A percentile compares a stretch with the other conserved stretches of the same genome.
These are phyloP conservation scores for Iberis pinnata DNA, from an alignment of 345 rosid genomes.

Conservation along the genomic window DNA sequence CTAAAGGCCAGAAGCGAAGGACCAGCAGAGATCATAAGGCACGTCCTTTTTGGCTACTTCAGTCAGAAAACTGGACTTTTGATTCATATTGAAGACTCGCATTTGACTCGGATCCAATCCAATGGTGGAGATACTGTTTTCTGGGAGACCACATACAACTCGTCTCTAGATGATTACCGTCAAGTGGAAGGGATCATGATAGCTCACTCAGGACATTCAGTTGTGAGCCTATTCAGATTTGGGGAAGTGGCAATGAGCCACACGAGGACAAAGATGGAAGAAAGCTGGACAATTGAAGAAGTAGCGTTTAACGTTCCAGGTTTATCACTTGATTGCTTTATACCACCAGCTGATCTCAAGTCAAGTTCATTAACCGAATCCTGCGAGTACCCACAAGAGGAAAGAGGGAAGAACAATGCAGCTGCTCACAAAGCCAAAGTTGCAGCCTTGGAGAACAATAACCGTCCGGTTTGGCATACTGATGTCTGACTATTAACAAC, in stretches of 20 bases:
- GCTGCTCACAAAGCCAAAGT: constrained; percentile 55
- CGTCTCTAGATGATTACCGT: constrained; percentile 70
- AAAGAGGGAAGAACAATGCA: constrained; percentile 42
- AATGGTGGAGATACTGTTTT: constrained; percentile 71
- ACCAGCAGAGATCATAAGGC: constrained; percentile 84
- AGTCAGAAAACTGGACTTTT: constrained; percentile 89
- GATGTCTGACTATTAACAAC: constrained; percentile 24
- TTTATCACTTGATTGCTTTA: constrained; percentile 74
- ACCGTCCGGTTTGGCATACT: constrained; percentile 25
- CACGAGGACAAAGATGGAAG: constrained; percentile 90
- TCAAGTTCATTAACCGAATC: constrained; percentile 52
- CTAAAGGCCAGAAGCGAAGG: constrained; percentile 81
- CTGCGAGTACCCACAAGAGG: constrained; percentile 60
- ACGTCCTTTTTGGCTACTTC: constrained; percentile 78
- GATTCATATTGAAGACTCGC: constrained; percentile 80
- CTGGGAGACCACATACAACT: constrained; percentile 92
- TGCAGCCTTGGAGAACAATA: constrained; percentile 54
- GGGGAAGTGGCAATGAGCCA: constrained; percentile 87
- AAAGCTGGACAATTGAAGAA: constrained; percentile 94
- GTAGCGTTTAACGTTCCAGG: constrained; percentile 94
- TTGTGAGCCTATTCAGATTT: constrained; percentile 80
- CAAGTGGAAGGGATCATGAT: constrained; percentile 90
- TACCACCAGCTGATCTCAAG: constrained; percentile 80
- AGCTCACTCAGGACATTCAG: constrained; percentile 85
- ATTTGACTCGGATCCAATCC: constrained; percentile 73